Evolutionary conservation across 805 yeast species (phyloP), one percentile per base, ranked within the genome.

Genomic region (Scheffersomyces stipitis): DNA sequence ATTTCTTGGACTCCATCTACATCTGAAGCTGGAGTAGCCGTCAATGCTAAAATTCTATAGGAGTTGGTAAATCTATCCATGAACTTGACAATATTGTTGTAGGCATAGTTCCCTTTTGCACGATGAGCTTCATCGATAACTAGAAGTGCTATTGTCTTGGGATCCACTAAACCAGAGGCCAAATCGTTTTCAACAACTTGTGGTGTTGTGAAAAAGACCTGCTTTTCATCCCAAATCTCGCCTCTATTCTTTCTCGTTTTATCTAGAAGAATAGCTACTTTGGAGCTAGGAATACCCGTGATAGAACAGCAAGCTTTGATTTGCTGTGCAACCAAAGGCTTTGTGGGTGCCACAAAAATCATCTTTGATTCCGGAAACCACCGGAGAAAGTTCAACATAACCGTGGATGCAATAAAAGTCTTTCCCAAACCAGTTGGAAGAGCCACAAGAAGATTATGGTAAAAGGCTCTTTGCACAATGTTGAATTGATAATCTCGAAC

Each of bases 371-470:
- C 58, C 12, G 76, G 76, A 15, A 90, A 85, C 99, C 99, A 93
- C 33, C 95, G 64, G 48, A 76, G 81, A 62, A 75, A 93, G 56
- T 93, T 93, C 38, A 89, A 70, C 89, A 93, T 93, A 15, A 91
- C 91, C 0, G 96, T 83, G 26, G 95, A 81, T 1, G 99, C 98
- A 53, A 93, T 89, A 46, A 93, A 88, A 0, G 99, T 93, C 63
- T 93, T 93, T 27, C 99, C 99, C 58, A 90, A 70, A 47, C 99
- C 99, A 0, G 99, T 93, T 1, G 99, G 99, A 12, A 93, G 76
- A 0, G 97, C 95, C 54, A 95, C 91, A 16, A 93, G 66, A 3
- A 83, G 57, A 53, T 93, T 93, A 43, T 80, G 71, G 50, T 76
- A 80, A 26, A 93, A 65, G 0, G 96, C 82, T 39, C 78, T 75